A percentile compares a stretch with the other conserved stretches of the same genome.
phyloP scores from a whole-genome alignment of 2,329 filamentous ascomycete species.

The Trichoderma guizhouense region DNA sequence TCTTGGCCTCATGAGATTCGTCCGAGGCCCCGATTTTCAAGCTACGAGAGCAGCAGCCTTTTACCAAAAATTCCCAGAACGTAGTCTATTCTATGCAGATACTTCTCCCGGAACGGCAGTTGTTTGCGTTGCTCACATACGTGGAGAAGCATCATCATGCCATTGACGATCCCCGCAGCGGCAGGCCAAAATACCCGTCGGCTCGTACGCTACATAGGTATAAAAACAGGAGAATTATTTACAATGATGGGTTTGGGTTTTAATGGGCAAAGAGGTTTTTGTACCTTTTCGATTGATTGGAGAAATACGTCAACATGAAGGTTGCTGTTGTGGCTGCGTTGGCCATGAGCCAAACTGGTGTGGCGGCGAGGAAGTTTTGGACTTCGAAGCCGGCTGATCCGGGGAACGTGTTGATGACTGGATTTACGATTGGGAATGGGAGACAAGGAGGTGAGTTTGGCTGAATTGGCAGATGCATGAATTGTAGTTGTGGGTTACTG shows the following conservation, averaged over 20 bases:
- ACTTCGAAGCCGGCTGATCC: slow-evolving; percentile 13
- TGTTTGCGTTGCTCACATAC: background rate
- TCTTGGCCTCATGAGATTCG: background rate
- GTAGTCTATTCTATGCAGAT: background rate
- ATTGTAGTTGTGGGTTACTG: background rate
- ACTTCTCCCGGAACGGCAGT: background rate
- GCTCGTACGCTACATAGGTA: no score
- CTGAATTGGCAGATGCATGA: background rate
- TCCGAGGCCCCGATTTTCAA: background rate
- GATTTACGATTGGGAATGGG: slow-evolving; percentile 49
- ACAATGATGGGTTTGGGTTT: background rate
- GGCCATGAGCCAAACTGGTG: slow-evolving; percentile 6
- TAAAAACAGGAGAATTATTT: background rate
- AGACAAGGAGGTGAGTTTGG: slow-evolving; percentile 37
- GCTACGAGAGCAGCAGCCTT: background rate
- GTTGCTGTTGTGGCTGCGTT: background rate
- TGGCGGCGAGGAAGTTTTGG: slow-evolving; percentile 13
- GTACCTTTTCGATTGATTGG: background rate
- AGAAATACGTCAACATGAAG: background rate
- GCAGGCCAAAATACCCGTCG: slow-evolving; percentile 1
- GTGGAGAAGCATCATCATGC: background rate
- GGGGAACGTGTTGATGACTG: slow-evolving; percentile 30
- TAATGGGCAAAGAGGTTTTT: background rate
- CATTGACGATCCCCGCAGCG: background rate
- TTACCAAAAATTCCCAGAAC: background rate